Conservation (phyloP, 73 alveolate species). For the Tetrahymena borealis region DNA sequence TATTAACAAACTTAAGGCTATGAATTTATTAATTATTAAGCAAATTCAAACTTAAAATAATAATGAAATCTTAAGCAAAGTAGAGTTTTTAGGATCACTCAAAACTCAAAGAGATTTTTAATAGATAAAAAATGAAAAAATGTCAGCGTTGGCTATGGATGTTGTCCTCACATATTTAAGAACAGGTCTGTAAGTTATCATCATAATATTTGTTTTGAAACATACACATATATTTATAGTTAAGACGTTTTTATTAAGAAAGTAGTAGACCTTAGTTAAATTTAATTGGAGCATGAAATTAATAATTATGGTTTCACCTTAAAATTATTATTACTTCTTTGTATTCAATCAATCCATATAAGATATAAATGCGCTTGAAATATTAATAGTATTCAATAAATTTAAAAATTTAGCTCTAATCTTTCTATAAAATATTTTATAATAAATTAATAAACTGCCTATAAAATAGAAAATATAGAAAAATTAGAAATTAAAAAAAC, state of each 20-base stretch:
- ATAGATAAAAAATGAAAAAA: neutral
- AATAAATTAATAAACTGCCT: too few species aligned
- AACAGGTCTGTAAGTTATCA: conserved; percentile 2
- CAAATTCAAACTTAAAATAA: too few species aligned
- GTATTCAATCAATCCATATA: neutral
- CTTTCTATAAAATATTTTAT: too few species aligned
- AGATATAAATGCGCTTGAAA: neutral
- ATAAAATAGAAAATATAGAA: too few species aligned
- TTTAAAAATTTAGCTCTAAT: too few species aligned
- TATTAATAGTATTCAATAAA: too few species aligned
- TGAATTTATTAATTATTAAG: too few species aligned
- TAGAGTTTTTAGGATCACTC: neutral
- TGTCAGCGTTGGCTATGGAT: conserved; percentile 1
- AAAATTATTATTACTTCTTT: neutral
- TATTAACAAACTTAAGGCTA: neutral
- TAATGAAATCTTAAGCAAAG: too few species aligned
- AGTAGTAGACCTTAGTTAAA: neutral
- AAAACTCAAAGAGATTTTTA: neutral
- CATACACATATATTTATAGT: neutral
- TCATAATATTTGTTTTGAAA: neutral
- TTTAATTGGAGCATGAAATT: neutral
- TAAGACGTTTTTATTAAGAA: neutral
- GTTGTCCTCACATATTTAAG: neutral
- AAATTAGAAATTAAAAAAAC: too few species aligned
- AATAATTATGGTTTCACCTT: neutral